phyloP scores from a whole-genome alignment of 148 eudicot species.

The Bassia scoparia region DNA sequence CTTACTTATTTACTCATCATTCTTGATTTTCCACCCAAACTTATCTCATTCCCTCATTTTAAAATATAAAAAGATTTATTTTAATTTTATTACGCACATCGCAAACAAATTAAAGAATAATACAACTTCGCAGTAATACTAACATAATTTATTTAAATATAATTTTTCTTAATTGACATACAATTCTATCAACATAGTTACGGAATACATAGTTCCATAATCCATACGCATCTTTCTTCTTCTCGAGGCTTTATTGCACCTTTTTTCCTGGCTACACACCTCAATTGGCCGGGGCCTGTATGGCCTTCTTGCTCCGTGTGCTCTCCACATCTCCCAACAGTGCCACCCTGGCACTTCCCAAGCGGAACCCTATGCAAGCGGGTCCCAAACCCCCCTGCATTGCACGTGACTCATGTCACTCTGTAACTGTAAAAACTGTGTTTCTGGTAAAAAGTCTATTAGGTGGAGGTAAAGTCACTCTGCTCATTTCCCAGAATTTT shows the following conservation, averaged over 20 bases:
- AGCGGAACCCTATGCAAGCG: constrained; percentile 15
- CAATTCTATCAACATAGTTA: too few relatives aligned
- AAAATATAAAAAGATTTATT: too few relatives aligned
- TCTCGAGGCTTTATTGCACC: constrained; percentile 3
- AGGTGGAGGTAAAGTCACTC: not conserved
- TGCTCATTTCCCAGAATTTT: too few relatives aligned
- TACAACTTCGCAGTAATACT: too few relatives aligned
- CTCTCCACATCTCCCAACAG: constrained; percentile 1
- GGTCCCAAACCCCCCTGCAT: constrained; percentile 8
- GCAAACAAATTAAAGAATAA: too few relatives aligned
- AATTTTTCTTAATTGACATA: too few relatives aligned
- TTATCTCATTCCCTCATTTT: too few relatives aligned
- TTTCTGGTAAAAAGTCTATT: not conserved
- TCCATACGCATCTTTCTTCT: not conserved
- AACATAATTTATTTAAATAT: too few relatives aligned
- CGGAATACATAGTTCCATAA: too few relatives aligned
- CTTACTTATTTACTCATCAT: too few relatives aligned
- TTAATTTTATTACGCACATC: too few relatives aligned
- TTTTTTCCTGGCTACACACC: not conserved
- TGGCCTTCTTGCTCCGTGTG: not conserved
- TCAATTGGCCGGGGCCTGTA: not conserved
- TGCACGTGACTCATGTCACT: constrained; percentile 30
- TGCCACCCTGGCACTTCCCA: not conserved
- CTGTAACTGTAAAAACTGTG: constrained; percentile 2
- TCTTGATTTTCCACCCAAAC: too few relatives aligned